These are phyloP conservation scores for Phytophthora hybrid DNA, from an alignment of 352 stramenopile genomes.

Conservation along the genomic window DNA sequence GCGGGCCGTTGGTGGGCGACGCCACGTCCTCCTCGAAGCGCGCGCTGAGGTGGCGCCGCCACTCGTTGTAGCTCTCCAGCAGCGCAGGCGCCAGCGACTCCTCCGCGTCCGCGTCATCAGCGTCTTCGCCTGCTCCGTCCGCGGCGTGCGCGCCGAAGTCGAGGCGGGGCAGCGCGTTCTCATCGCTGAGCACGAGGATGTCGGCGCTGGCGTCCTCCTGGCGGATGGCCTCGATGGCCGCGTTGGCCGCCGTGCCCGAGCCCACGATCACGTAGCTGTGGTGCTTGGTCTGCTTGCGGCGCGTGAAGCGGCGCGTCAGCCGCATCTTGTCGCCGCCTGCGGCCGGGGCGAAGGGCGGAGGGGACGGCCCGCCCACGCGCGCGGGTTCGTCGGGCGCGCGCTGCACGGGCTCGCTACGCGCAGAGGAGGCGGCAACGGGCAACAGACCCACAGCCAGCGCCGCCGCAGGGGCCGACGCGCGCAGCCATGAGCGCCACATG, in stretches of 20 bases:
- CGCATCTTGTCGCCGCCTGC: constrained; percentile 27
- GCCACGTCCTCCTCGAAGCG: constrained; percentile 78
- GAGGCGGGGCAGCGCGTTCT: constrained; percentile 67
- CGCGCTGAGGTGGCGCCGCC: constrained; percentile 85
- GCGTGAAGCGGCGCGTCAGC: constrained; percentile 63
- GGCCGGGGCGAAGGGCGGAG: too few species aligned
- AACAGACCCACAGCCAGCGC: background rate
- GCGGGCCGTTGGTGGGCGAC: background rate
- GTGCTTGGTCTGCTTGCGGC: constrained; percentile 74
- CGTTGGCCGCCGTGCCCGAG: constrained; percentile 88
- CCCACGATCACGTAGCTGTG: constrained; percentile 93
- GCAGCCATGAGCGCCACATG: background rate
- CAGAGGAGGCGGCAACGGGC: background rate
- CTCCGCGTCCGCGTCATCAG: constrained; percentile 25
- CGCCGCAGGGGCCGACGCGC: background rate
- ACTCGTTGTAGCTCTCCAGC: constrained; percentile 92
- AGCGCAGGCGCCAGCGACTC: constrained; percentile 61
- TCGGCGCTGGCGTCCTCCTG: constrained; percentile 79
- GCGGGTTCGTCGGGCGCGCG: background rate
- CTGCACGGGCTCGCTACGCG: background rate
- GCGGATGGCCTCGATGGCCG: constrained; percentile 92
- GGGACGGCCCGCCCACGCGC: too few species aligned
- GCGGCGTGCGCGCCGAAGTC: constrained; percentile 44
- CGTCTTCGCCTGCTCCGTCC: background rate
- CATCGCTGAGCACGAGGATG: constrained; percentile 91